Evolutionary conservation across 208 protist genomes (phyloP).

Genomic region (Tritrichomonas musculus): DNA sequence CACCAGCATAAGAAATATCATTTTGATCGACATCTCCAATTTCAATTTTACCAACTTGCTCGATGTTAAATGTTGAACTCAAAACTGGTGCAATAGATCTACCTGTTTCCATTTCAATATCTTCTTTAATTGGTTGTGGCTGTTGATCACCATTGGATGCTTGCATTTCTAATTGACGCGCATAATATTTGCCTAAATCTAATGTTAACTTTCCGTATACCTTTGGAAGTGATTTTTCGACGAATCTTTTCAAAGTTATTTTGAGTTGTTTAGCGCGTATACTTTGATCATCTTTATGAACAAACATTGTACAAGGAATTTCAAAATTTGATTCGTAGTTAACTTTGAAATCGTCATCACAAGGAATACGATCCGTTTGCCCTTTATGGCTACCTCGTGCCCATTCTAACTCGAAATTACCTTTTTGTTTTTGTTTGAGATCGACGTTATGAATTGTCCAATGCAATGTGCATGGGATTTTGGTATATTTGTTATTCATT

Average conservation of each 20-base stretch:
- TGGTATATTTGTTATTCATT: too few relatives aligned
- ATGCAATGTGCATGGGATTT: too few relatives aligned
- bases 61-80: too few relatives aligned
- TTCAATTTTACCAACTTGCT: too few relatives aligned
- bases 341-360: neutral
- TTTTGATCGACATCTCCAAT: neutral
- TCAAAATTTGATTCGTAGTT: neutral
- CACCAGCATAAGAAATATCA: neutral
- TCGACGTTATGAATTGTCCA: too few relatives aligned
- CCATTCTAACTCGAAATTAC: neutral
- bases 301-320: neutral
- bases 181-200: neutral
- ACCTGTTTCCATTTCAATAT: slow-evolving; percentile 1
- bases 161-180: too few relatives aligned
- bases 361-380: neutral
- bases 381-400: neutral
- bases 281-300: neutral
- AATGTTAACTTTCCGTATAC: neutral
- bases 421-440: too few relatives aligned
- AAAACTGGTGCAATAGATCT: neutral
- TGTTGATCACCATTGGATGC: too few relatives aligned
- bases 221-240: neutral
- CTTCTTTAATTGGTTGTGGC: neutral
- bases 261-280: neutral
- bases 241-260: neutral